phyloP scores from a whole-genome alignment of 2,329 filamentous ascomycete species.

The Canariomyces notabilis region DNA sequence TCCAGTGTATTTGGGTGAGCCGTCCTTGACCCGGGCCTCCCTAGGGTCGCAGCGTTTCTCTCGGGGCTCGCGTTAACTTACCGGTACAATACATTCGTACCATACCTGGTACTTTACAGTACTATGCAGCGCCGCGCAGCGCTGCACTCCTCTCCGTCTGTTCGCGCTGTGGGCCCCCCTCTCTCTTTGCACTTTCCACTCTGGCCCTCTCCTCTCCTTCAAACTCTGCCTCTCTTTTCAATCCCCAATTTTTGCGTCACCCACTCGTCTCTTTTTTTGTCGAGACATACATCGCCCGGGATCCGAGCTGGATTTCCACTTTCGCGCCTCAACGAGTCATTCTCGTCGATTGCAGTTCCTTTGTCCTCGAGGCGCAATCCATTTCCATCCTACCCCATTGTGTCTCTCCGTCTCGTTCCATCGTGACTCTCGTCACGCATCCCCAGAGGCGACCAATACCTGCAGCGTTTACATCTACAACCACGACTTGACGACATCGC shows the following conservation, averaged over 20 bases:
- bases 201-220: slow-evolving; percentile 23
- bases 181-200: slow-evolving; percentile 23
- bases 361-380: slow-evolving; percentile 30
- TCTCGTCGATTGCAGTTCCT: slow-evolving; percentile 25
- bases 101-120: no score
- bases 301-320: slow-evolving; percentile 12
- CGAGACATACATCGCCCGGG: background rate
- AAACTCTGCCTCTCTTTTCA: slow-evolving; percentile 27
- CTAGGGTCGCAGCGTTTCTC: slow-evolving; percentile 18
- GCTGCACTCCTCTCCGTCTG: slow-evolving; percentile 10
- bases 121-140: slow-evolving; percentile 13
- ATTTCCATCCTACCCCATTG: slow-evolving; percentile 21
- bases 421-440: slow-evolving; percentile 16
- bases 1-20: slow-evolving; percentile 8
- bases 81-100: no score
- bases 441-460: slow-evolving; percentile 4
- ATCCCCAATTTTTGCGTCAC: slow-evolving; percentile 21
- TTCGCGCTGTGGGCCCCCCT: slow-evolving; percentile 22
- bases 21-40: slow-evolving; percentile 14
- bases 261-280: slow-evolving; percentile 19
- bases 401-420: slow-evolving; percentile 16
- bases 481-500: slow-evolving; percentile 1
- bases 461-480: background rate
- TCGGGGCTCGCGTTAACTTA: slow-evolving; percentile 17
- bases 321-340: slow-evolving; percentile 15